A percentile compares a stretch with the other conserved stretches of the same genome.
Conservation (phyloP, 371 early-diverging fungal species). For the Circinella umbellata region DNA sequence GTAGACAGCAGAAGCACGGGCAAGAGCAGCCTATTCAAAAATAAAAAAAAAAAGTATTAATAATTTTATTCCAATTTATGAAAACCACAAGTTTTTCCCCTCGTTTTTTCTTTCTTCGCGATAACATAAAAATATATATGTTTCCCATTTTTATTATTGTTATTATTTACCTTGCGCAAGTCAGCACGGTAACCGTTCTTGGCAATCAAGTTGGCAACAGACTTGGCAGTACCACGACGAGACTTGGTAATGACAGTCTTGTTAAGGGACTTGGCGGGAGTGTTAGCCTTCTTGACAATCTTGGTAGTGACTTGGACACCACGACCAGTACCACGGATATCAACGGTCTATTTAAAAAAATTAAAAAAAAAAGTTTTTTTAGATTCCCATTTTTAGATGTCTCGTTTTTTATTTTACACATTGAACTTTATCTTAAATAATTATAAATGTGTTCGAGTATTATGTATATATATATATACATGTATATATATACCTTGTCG, state of each 20-base stretch:
- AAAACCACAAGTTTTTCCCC: no score
- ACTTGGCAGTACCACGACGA: slow-evolving; percentile 72
- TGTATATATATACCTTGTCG: slow-evolving; percentile 59
- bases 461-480: no score
- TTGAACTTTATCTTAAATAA: no score
- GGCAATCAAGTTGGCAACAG: slow-evolving; percentile 73
- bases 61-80: no score
- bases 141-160: no score
- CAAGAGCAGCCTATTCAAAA: slow-evolving; percentile 73
- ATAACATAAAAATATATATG: no score
- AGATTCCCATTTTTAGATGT: not conserved
- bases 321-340: slow-evolving; percentile 64
- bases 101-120: no score
- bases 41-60: not conserved
- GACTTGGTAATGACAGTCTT: slow-evolving; percentile 67
- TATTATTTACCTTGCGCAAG: slow-evolving; percentile 64
- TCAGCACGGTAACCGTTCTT: slow-evolving; percentile 77
- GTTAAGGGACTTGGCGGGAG: slow-evolving; percentile 61
- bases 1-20: slow-evolving; percentile 79
- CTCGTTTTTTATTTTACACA: slow-evolving; percentile 5
- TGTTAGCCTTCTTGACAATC: slow-evolving; percentile 64
- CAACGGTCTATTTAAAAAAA: slow-evolving; percentile 57
- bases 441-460: no score
- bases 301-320: slow-evolving; percentile 69
- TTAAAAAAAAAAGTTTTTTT: not conserved